Evolutionary conservation across 495 filamentous ascomycete genomes (phyloP).

Genomic region (Podospora sp.): DNA sequence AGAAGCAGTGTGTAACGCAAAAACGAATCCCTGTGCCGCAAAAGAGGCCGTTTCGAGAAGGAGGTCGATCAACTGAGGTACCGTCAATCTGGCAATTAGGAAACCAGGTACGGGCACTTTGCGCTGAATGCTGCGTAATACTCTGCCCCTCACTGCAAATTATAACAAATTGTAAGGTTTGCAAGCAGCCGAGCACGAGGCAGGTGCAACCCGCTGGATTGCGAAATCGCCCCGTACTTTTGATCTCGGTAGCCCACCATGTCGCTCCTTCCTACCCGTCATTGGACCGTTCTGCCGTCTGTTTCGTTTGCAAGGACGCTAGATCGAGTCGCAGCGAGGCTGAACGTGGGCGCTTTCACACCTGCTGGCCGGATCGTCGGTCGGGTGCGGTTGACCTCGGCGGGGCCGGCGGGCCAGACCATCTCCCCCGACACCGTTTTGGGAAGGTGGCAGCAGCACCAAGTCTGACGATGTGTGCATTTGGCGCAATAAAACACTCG

Average conservation of each 20-base stretch:
- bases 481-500: slow-evolving; percentile 16
- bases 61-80: neutral
- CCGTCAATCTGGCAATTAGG: slow-evolving; percentile 16
- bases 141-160: slow-evolving; percentile 11
- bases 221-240: neutral
- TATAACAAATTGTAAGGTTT: slow-evolving; percentile 10
- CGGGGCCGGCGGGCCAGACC: slow-evolving; percentile 16
- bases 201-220: slow-evolving; percentile 7
- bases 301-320: neutral
- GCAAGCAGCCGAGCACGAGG: slow-evolving; percentile 16
- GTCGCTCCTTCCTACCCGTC: neutral
- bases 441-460: slow-evolving; percentile 21
- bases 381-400: neutral
- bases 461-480: slow-evolving; percentile 2
- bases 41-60: slow-evolving; percentile 18
- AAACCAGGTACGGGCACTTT: slow-evolving; percentile 18
- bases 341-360: neutral
- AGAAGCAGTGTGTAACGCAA: neutral
- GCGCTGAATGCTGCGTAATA: neutral
- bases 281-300: neutral
- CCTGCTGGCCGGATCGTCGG: neutral
- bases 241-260: too few relatives aligned
- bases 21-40: slow-evolving; percentile 12
- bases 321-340: neutral
- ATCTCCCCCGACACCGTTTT: slow-evolving; percentile 9